Evolutionary conservation across 1,284 basidiomycete species (phyloP).

Genomic region (Inonotus hispidus): DNA sequence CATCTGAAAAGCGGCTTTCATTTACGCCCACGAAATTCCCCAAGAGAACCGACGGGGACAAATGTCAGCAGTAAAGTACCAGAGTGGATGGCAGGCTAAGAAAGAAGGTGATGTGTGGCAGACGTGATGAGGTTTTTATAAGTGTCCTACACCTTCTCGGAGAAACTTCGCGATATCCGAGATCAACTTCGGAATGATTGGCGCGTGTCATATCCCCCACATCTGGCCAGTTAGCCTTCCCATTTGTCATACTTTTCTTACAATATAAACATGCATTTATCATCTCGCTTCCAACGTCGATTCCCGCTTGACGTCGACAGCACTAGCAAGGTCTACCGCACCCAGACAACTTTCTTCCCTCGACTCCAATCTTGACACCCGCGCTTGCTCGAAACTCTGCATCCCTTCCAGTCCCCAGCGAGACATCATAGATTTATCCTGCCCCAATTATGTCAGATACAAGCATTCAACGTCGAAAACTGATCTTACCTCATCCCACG

Average conservation of each 20-base stretch:
- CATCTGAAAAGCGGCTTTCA: neutral
- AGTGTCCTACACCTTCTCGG: neutral
- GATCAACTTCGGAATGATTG: neutral
- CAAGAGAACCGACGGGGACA: neutral
- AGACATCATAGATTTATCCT: conserved; percentile 92
- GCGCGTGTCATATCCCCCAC: neutral
- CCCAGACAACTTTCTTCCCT: conserved; percentile 38
- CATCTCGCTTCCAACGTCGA: neutral
- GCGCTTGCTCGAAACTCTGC: conserved; percentile 74
- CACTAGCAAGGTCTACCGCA: neutral
- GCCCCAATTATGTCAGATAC: neutral
- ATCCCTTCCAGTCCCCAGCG: conserved; percentile 93
- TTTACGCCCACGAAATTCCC: neutral
- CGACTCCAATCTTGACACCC: conserved; percentile 51
- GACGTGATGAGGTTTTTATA: neutral
- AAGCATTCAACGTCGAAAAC: conserved; percentile 13
- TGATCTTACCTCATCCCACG: conserved; percentile 72
- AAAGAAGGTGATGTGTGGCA: neutral
- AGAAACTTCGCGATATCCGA: neutral
- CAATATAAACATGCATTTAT: neutral
- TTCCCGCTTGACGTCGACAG: neutral
- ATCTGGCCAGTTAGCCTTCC: neutral
- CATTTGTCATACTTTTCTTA: conserved; percentile 1
- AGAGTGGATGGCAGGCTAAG: conserved; percentile 3
- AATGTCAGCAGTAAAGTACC: neutral